These are phyloP conservation scores for Flaveria ramosissima DNA, from an alignment of 129 eudicot species.

Conservation along the genomic window DNA sequence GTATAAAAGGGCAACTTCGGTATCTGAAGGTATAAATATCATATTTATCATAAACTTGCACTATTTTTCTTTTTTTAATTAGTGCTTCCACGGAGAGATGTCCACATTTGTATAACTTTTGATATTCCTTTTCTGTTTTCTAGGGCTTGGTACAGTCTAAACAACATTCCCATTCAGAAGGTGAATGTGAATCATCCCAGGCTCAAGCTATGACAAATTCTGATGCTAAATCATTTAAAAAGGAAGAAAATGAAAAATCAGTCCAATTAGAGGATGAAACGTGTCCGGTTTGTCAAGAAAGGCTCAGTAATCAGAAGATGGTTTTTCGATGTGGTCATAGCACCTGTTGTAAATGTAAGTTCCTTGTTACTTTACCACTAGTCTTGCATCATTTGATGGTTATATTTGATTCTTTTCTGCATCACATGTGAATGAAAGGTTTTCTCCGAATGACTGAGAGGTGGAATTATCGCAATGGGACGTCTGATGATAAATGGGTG, in stretches of 20 bases:
- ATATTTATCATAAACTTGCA: not conserved
- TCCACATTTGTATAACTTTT: conserved; percentile 9
- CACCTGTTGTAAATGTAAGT: conserved; percentile 93
- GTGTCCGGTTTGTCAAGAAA: conserved; percentile 96
- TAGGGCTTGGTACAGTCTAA: conserved; percentile 84
- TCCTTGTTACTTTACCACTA: conserved; percentile 11
- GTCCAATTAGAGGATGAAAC: conserved; percentile 42
- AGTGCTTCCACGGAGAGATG: not conserved
- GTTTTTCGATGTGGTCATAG: conserved; percentile 95
- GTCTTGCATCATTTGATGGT: conserved; percentile 9
- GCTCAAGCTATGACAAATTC: conserved; percentile 35
- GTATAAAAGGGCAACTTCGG: conserved; percentile 88
- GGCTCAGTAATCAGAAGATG: conserved; percentile 70
- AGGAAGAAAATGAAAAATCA: conserved; percentile 36
- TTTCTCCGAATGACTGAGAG: conserved; percentile 71
- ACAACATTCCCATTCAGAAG: conserved; percentile 37
- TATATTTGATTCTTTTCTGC: conserved; percentile 5
- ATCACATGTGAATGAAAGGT: conserved; percentile 47
- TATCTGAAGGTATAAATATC: conserved; percentile 69
- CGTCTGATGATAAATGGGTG: conserved; percentile 58
- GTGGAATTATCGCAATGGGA: conserved; percentile 39
- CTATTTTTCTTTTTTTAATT: not conserved
- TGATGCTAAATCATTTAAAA: conserved; percentile 21
- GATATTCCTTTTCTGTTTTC: conserved; percentile 18
- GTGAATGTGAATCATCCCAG: conserved; percentile 29